Percentiles rank a stretch among this genome's conserved stretches.
Evolutionary conservation across 345 rosid species (phyloP).

Genomic region (Theobroma cacao): DNA sequence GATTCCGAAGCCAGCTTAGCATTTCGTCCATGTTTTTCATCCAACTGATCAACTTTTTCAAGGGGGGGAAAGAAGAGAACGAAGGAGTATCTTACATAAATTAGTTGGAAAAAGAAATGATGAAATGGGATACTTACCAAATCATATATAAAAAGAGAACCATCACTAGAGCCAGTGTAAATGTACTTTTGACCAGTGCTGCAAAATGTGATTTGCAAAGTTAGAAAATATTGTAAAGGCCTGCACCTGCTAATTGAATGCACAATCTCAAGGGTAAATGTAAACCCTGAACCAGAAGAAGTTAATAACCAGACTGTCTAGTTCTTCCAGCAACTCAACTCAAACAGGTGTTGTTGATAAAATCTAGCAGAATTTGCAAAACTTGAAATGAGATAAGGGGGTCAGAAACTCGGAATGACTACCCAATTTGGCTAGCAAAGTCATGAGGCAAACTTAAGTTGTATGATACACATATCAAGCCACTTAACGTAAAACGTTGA

Average conservation of each 20-base stretch:
- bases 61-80: background rate
- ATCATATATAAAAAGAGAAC: constrained; percentile 52
- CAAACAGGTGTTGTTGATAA: background rate
- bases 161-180: constrained; percentile 60
- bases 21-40: background rate
- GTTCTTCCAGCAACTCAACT: background rate
- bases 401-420: background rate
- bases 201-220: constrained; percentile 25
- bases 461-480: background rate
- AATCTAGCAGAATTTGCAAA: background rate
- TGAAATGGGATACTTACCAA: constrained; percentile 34
- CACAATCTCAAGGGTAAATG: background rate
- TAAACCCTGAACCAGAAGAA: background rate
- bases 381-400: background rate
- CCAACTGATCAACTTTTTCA: background rate
- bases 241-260: background rate
- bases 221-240: background rate
- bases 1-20: background rate
- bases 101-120: background rate
- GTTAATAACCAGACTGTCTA: background rate
- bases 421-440: background rate
- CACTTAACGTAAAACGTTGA: background rate
- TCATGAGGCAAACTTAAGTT: background rate
- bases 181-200: constrained; percentile 75
- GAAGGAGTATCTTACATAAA: background rate